A percentile compares a stretch with the other conserved stretches of the same genome.
These are phyloP conservation scores for Phytophthora kernoviae DNA, from an alignment of 352 stramenopile species.

Conservation along the genomic window DNA sequence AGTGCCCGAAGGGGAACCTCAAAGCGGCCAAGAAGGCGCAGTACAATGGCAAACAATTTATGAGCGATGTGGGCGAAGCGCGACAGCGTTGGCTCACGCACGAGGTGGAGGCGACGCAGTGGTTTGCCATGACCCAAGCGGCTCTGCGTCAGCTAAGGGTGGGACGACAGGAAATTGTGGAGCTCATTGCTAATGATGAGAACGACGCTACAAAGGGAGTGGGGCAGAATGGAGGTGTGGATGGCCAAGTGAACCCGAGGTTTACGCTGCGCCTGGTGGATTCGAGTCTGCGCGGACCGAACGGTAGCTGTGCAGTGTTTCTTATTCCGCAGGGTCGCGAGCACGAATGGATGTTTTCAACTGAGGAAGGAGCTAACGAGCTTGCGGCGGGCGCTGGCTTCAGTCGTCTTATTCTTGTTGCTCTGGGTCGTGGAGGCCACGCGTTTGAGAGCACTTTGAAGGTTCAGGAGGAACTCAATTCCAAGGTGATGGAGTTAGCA, in stretches of 20 bases:
- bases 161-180: slow-evolving; percentile 55
- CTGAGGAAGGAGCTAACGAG: slow-evolving; percentile 65
- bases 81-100: slow-evolving; percentile 57
- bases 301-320: slow-evolving; percentile 71
- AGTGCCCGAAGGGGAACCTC: slow-evolving; percentile 27
- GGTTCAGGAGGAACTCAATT: slow-evolving; percentile 76
- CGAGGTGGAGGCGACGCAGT: slow-evolving; percentile 64
- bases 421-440: slow-evolving; percentile 60
- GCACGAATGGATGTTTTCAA: slow-evolving; percentile 84
- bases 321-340: slow-evolving; percentile 82
- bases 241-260: slow-evolving; percentile 43
- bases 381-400: slow-evolving; percentile 67
- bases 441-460: slow-evolving; percentile 63
- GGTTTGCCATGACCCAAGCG: slow-evolving; percentile 61
- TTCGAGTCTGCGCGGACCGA: slow-evolving; percentile 43
- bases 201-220: slow-evolving; percentile 20
- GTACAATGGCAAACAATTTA: slow-evolving; percentile 55
- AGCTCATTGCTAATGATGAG: slow-evolving; percentile 58
- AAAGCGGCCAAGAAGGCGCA: slow-evolving; percentile 32
- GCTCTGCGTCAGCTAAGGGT: slow-evolving; percentile 54
- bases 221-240: slow-evolving; percentile 1
- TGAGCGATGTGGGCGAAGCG: slow-evolving; percentile 24
- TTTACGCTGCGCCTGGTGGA: slow-evolving; percentile 72
- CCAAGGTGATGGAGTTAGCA: slow-evolving; percentile 65
- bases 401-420: slow-evolving; percentile 74